Evolutionary conservation across 192 early-diverging fungal species (phyloP).

Genomic region (Gamsiella multidivaricata): DNA sequence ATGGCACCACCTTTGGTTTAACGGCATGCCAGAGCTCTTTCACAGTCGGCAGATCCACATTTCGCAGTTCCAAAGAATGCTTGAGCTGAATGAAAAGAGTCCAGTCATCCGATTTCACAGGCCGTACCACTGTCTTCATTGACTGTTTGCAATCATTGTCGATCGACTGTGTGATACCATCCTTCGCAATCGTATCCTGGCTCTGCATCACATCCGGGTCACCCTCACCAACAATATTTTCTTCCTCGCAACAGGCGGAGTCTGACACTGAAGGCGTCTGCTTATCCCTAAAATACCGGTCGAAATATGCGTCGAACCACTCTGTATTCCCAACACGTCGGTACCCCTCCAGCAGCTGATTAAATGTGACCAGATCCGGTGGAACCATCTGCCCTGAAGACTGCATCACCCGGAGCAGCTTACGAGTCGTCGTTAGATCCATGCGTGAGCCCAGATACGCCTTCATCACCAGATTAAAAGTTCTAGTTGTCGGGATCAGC

Average conservation of each 20-base stretch:
- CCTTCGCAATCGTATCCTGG: not conserved
- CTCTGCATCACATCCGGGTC: not conserved
- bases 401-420: conserved; percentile 35
- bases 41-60: conserved; percentile 19
- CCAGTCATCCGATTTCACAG: conserved; percentile 21
- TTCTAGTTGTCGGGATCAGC: conserved; percentile 41
- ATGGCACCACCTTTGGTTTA: not conserved
- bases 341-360: conserved; percentile 44
- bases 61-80: conserved; percentile 22
- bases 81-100: conserved; percentile 43
- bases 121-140: too few species aligned
- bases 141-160: too few species aligned
- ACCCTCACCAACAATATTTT: not conserved
- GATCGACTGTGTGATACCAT: not conserved
- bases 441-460: conserved; percentile 23
- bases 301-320: conserved; percentile 49
- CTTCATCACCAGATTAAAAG: conserved; percentile 54
- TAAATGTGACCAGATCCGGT: conserved; percentile 44
- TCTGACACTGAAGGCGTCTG: not conserved
- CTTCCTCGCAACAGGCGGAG: not conserved
- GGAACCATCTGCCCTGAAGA: conserved; percentile 6
- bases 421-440: conserved; percentile 27
- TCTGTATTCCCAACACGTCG: conserved; percentile 33
- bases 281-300: conserved; percentile 25
- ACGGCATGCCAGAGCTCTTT: conserved; percentile 36